A percentile compares a stretch with the other conserved stretches of the same genome.
phyloP scores from a whole-genome alignment of 768 basidiomycete genomes.

The Pisolithus tinctorius region DNA sequence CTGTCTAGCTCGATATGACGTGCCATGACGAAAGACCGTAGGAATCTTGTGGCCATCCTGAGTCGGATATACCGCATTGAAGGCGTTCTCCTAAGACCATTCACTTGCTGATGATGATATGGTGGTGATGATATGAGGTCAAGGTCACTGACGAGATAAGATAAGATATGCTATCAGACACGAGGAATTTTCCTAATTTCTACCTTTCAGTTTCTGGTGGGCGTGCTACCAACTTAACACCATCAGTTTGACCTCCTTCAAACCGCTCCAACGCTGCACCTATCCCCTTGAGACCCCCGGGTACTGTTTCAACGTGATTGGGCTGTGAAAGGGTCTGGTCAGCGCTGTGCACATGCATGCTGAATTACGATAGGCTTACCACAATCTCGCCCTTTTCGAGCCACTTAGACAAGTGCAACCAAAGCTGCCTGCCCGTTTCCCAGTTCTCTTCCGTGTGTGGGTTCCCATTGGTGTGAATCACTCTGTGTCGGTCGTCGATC shows the following conservation, averaged over 20 bases:
- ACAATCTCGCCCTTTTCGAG: conserved; percentile 27
- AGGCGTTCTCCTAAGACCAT: conserved; percentile 22
- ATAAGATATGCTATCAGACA: conserved; percentile 12
- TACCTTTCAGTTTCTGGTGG: conserved; percentile 39
- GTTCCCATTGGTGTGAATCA: conserved; percentile 27
- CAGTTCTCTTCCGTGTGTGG: conserved; percentile 28
- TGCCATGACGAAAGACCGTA: conserved; percentile 24
- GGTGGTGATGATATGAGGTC: conserved; percentile 10
- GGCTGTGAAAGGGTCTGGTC: conserved; percentile 25
- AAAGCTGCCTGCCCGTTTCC: conserved; percentile 27
- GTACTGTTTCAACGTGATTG: conserved; percentile 35
- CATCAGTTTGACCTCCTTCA: conserved; percentile 35
- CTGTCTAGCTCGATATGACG: conserved; percentile 21
- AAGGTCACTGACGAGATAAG: conserved; percentile 17
- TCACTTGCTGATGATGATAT: conserved; percentile 15
- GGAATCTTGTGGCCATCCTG: conserved; percentile 25
- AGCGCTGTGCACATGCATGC: not conserved
- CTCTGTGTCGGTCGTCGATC: conserved; percentile 23
- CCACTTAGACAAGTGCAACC: conserved; percentile 21
- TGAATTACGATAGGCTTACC: conserved; percentile 14
- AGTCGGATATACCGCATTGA: conserved; percentile 27
- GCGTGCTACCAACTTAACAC: conserved; percentile 36
- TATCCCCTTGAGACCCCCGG: conserved; percentile 38
- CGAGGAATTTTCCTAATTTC: conserved; percentile 10
- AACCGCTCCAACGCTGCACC: conserved; percentile 35